Conservation (phyloP, 306 rosid species). For the Ammopiptanthus mongolicus region DNA sequence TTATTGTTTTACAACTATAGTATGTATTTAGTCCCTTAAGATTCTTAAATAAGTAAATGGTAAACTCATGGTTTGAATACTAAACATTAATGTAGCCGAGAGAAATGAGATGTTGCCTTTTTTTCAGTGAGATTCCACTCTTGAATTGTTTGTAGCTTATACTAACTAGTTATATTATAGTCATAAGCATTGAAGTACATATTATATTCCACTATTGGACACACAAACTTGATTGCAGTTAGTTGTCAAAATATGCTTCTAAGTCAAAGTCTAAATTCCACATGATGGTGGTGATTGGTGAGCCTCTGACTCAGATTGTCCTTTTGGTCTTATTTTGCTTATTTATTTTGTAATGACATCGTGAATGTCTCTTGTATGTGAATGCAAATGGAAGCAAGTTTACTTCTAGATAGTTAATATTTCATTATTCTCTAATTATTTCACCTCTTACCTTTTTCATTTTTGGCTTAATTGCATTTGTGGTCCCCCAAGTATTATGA, state of each 20-base stretch:
- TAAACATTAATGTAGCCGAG: not conserved
- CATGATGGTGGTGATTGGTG: not conserved
- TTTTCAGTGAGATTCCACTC: not conserved
- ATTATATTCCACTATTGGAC: no score
- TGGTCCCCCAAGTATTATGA: no score
- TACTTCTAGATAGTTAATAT: no score
- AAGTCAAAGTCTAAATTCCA: constrained; percentile 9
- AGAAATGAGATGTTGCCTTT: not conserved
- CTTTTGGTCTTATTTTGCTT: no score
- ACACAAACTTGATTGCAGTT: not conserved
- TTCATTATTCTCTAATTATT: no score
- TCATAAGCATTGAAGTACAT: not conserved
- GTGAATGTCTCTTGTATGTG: no score
- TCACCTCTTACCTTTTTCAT: no score
- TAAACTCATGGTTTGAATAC: not conserved
- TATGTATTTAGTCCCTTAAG: not conserved
- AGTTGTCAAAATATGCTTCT: not conserved
- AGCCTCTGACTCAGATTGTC: not conserved
- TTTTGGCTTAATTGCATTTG: no score
- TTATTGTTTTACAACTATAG: not conserved
- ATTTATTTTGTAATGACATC: no score
- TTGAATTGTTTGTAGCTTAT: not conserved
- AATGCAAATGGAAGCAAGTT: no score
- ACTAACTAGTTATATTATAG: not conserved
- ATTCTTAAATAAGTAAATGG: not conserved